A percentile compares a stretch with the other conserved stretches of the same genome.
These are phyloP conservation scores for Neolentinus lepideus DNA, from an alignment of 1,284 basidiomycete species.

Conservation along the genomic window DNA sequence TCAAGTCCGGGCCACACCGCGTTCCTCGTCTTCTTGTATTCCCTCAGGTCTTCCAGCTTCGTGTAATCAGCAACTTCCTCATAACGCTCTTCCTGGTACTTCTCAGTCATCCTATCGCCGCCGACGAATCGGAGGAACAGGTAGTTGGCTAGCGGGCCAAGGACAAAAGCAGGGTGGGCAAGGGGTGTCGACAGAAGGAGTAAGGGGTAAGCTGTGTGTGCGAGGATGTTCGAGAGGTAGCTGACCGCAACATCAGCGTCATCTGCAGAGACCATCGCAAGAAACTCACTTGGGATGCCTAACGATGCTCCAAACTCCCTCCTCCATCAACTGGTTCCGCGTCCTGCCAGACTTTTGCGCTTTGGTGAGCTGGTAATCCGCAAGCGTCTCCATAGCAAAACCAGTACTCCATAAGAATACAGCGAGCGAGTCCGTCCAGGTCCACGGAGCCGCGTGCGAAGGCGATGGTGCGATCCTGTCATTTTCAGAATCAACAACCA, in stretches of 20 bases:
- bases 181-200: not conserved
- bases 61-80: not conserved
- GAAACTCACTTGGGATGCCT: constrained; percentile 5
- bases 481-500: too few species aligned
- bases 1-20: constrained; percentile 1
- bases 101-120: constrained; percentile 1
- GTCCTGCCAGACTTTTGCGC: not conserved
- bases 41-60: not conserved
- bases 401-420: not conserved
- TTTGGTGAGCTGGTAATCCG: not conserved
- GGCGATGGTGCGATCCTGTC: not conserved
- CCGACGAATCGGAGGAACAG: constrained; percentile 4
- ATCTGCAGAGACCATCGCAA: not conserved
- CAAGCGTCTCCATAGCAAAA: not conserved
- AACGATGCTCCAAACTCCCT: constrained; percentile 5
- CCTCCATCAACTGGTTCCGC: not conserved
- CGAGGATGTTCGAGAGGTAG: constrained; percentile 4
- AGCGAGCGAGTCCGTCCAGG: constrained; percentile 4
- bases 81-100: constrained; percentile 2
- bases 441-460: not conserved
- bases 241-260: not conserved
- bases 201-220: constrained; percentile 1
- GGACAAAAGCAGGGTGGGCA: constrained; percentile 1
- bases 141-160: constrained; percentile 5
- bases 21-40: not conserved